Base-by-base conservation (phyloP, 352 stramenopile genomes). In the Phytophthora cryptogea region DNA sequence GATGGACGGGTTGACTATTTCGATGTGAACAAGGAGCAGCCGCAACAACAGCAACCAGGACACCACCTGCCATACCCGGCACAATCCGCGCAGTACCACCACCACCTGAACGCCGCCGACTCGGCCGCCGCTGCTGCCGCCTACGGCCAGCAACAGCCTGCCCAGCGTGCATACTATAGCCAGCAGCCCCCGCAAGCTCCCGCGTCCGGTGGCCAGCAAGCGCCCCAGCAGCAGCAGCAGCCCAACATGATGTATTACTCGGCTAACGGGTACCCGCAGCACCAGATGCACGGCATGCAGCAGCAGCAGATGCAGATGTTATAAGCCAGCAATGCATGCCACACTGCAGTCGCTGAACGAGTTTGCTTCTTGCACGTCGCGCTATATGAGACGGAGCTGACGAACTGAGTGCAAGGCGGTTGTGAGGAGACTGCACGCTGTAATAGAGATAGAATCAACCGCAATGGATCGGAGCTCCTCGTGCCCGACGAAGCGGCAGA, bases 241-340 rank as follows among this genome's bases (percentile, higher is more conserved):
- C 39, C 51, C 31, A 74, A 72, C 63, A 87, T 88, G 72, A 81
- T 90, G 78, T 92, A 92, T 66, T 90, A 90, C 75, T 79, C 78
- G 46, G 55, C 72, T 27, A 87, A 81, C 60, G 74, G 75, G 26
- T 86, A 71, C 58, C 64, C 60, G 36, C 72, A 72, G 63, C 80
- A 92, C 51, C 83, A 86, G 71, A 89, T 92, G 80, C 83, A 92
- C 71, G 80, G 64, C 72, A 68, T 86, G 62, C 74, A 78, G 62
- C 61, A 63, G 27, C 59, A 68, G 52, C 72, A 82, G 62, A 89
- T 92, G 83, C 83, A 87, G 55, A 80, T 89, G 66, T 82, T 86
- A 80, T 86, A 82, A 80, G 54, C 31, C 40, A 64, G 56, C 50
- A 53, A 54, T 45, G 44, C 39, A 54, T 45, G 44, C 39, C 44